Conservation (phyloP, 2,329 filamentous ascomycete genomes). For the Trichoderma citrinoviride region DNA sequence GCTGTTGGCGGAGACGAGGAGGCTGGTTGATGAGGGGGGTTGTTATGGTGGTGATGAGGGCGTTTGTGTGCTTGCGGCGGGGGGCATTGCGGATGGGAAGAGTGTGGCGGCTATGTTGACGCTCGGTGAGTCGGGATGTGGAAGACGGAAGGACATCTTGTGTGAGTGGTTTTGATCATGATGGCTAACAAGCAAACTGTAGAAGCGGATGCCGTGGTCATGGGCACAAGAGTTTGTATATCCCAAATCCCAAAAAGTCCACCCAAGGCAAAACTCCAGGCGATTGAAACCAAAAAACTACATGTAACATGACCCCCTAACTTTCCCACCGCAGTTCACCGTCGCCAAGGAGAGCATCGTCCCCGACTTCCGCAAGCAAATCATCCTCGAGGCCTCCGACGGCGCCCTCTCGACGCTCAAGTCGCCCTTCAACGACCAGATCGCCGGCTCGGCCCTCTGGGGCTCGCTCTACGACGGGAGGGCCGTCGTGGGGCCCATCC, state of each 20-base stretch:
- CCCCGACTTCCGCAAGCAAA: conserved; percentile 40
- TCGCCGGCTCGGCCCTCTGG: conserved; percentile 41
- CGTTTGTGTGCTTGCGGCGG: conserved; percentile 53
- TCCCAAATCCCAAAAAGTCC: background rate
- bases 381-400: conserved; percentile 42
- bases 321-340: conserved; percentile 43
- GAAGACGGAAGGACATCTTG: background rate
- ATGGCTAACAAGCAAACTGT: conserved; percentile 16
- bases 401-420: conserved; percentile 47
- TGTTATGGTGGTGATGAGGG: conserved; percentile 33
- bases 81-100: conserved; percentile 57
- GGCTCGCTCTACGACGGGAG: conserved; percentile 45
- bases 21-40: conserved; percentile 43
- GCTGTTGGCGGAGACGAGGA: conserved; percentile 56
- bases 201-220: conserved; percentile 45
- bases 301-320: background rate
- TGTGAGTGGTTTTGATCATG: background rate
- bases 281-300: background rate
- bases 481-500: conserved; percentile 41
- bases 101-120: conserved; percentile 55
- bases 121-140: conserved; percentile 43
- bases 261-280: too few relatives aligned
- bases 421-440: conserved; percentile 44
- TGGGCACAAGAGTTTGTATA: conserved; percentile 43
- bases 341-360: conserved; percentile 44